Conservation (phyloP, 2,329 filamentous ascomycete species). For the Tolypocladium capitatum region DNA sequence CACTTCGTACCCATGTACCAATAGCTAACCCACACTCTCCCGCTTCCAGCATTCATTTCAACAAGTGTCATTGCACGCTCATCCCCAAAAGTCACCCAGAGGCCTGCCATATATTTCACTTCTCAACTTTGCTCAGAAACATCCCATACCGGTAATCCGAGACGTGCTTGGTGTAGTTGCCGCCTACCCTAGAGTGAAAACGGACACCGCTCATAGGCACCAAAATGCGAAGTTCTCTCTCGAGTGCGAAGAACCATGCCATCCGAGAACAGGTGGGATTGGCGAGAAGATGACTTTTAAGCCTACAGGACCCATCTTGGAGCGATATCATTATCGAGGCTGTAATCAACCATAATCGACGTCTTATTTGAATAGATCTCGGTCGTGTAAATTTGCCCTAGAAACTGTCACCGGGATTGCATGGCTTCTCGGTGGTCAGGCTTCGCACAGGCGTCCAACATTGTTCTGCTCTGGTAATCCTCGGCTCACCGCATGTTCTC, state of each 20-base stretch:
- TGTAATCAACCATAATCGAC: no score
- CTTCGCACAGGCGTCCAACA: no score
- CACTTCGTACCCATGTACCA: no score
- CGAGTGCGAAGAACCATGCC: neutral
- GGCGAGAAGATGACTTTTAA: neutral
- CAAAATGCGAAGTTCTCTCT: neutral
- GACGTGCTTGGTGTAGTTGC: neutral
- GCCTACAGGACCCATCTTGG: neutral
- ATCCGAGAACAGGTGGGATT: neutral
- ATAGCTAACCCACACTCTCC: no score
- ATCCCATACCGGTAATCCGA: neutral
- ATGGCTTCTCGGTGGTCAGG: neutral
- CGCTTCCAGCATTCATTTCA: no score
- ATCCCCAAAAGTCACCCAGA: no score
- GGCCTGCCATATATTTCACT: no score
- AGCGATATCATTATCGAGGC: no score
- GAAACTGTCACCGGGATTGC: neutral
- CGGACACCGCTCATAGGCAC: neutral
- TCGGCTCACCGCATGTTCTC: neutral
- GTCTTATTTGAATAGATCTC: no score
- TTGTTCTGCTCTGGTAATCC: neutral
- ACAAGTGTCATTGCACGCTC: neutral
- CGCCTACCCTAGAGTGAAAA: neutral
- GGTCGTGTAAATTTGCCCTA: neutral
- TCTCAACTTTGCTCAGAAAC: neutral